Base-by-base conservation (phyloP, 129 eudicot species). In the Scalesia atractyloides region DNA sequence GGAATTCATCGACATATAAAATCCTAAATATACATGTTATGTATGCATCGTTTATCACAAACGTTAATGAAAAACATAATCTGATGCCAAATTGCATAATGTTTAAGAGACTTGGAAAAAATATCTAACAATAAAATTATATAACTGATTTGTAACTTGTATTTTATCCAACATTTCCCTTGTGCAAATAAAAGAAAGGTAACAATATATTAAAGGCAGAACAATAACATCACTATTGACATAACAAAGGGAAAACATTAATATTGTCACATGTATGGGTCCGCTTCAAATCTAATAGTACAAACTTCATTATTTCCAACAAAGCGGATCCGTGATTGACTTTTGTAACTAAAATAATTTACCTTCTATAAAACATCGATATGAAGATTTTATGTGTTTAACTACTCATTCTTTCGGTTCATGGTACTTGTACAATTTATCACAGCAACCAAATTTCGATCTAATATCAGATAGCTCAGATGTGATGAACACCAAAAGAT, bases 21-120 rank as follows among this genome's bases (percentile, higher is more conserved):
- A 41, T 7, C 46, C 20, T 69, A 53, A 9, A 24, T 26, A 8
- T 15, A 33, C 64, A 68, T 22, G 12, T 33, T 50, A n/a, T 44
- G 37, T 68, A 66, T 20, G 46, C 24, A 71, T 71, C 43, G 7
- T 72, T 51, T 71, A 58, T 57, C 39, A 37, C 67, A 72, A 71
- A 15, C 56, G 58, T 41, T 7, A 57, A 24, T 56, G 57, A 70
- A 39, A 41, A 39, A n/a, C 56, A n/a, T 50, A 15, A 50, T 50
- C 56, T 15, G 19, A 50, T 19, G 5, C 20, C 20, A 50, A 50
- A 50, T n/a, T 15, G 2, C 56, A 13, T 1, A 47, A 60, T n/a
- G n/a, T 5, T 26, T 47, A 18, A 50, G 56, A 20, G 20, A 15
- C 56, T 4, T 1, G 9, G 5, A 24, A 58, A 7, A 7, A 41